Percentiles rank a stretch among this genome's conserved stretches.
Conservation (phyloP, 176 grass and related monocot genomes). For the Puya raimondii region DNA sequence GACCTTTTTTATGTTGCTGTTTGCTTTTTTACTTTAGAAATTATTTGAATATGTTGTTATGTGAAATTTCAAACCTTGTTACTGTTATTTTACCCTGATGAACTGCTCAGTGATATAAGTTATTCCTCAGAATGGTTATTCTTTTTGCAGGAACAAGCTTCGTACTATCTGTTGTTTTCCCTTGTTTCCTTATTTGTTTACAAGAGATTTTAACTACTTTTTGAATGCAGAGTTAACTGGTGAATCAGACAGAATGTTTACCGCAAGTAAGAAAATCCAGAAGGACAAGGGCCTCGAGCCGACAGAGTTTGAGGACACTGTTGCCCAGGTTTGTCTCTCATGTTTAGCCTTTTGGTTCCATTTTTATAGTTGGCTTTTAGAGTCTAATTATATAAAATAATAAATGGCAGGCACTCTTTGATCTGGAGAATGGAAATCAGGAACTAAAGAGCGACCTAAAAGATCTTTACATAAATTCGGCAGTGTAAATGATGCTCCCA, state of each 20-base stretch:
- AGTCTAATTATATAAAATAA: neutral
- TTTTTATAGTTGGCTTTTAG: neutral
- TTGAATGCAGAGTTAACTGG: neutral
- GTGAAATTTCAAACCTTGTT: no score
- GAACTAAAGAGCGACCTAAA: constrained; percentile 93
- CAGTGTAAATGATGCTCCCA: constrained; percentile 27
- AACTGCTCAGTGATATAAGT: no score
- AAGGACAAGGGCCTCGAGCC: constrained; percentile 25
- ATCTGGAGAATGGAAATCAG: constrained; percentile 80
- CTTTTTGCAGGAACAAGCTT: no score
- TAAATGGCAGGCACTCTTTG: constrained; percentile 70
- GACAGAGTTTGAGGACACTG: constrained; percentile 56
- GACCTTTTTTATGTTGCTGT: no score
- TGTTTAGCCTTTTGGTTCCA: neutral
- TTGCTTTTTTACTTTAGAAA: no score
- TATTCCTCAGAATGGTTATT: no score
- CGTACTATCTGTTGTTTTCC: no score
- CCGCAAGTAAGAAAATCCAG: constrained; percentile 27
- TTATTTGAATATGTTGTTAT: no score
- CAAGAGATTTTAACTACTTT: neutral
- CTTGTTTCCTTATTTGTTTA: neutral
- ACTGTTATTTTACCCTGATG: no score
- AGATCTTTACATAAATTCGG: constrained; percentile 85
- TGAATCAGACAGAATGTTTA: constrained; percentile 16
- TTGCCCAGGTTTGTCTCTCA: constrained; percentile 58